Evolutionary conservation across 164 flowering plant genomes (phyloP).

Genomic region (Sedum album): DNA sequence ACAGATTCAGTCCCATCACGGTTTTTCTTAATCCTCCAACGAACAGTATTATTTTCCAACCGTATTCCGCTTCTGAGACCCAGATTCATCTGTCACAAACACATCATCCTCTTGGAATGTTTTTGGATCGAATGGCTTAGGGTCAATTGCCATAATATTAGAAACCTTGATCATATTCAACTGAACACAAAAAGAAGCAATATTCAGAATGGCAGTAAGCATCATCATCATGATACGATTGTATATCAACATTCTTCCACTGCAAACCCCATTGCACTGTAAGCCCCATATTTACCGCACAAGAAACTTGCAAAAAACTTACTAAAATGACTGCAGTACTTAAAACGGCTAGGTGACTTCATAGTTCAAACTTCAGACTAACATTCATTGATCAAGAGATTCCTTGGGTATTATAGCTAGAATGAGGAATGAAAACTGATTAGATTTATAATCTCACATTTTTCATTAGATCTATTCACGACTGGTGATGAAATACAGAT

Average conservation of each 20-base stretch:
- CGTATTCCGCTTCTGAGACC: slow-evolving; percentile 84
- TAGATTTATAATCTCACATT: no score
- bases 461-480: no score
- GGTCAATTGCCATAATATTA: slow-evolving; percentile 97
- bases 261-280: neutral
- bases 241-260: neutral
- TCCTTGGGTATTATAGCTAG: neutral
- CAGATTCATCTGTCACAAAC: slow-evolving; percentile 95
- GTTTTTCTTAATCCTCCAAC: slow-evolving; percentile 73
- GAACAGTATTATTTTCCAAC: slow-evolving; percentile 89
- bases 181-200: slow-evolving; percentile 31
- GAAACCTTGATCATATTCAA: slow-evolving; percentile 93
- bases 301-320: neutral
- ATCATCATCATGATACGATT: neutral
- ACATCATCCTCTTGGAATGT: slow-evolving; percentile 88
- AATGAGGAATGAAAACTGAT: no score
- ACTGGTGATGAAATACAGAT: no score
- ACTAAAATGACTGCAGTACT: neutral
- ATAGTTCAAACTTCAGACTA: no score
- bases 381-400: neutral
- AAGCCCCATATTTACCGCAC: neutral
- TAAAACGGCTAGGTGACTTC: neutral
- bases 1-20: slow-evolving; percentile 72
- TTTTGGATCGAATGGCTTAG: slow-evolving; percentile 95
- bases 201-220: neutral